These are phyloP conservation scores for Arabis alpina DNA, from an alignment of 345 rosid genomes.

Conservation along the genomic window DNA sequence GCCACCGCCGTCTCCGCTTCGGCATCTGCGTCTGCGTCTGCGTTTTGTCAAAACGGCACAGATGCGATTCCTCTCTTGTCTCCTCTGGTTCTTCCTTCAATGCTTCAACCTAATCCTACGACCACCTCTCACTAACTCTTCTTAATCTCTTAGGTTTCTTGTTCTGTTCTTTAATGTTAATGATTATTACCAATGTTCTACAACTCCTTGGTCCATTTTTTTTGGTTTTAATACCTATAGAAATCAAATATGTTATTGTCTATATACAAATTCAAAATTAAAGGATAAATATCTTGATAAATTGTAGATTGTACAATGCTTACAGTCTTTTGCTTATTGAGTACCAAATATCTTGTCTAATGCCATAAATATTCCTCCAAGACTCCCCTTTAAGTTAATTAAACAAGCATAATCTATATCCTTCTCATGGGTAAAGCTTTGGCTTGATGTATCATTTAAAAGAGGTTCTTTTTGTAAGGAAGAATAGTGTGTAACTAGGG, in stretches of 20 bases:
- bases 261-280: slow-evolving; percentile 14
- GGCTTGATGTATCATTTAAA: background rate
- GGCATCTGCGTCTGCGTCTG: slow-evolving; percentile 42
- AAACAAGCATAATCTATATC: background rate
- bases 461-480: background rate
- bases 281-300: background rate
- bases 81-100: slow-evolving; percentile 74
- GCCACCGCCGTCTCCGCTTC: slow-evolving; percentile 3
- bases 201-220: background rate
- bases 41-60: slow-evolving; percentile 49
- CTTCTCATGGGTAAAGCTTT: background rate
- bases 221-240: background rate
- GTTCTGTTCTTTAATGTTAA: background rate
- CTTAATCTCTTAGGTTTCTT: background rate
- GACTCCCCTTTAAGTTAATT: background rate
- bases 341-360: slow-evolving; percentile 3
- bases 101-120: slow-evolving; percentile 44
- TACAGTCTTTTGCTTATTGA: slow-evolving; percentile 16
- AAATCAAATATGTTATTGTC: slow-evolving; percentile 5
- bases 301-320: slow-evolving; percentile 14
- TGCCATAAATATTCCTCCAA: background rate
- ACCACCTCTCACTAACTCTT: slow-evolving; percentile 36
- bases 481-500: background rate
- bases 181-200: slow-evolving; percentile 24
- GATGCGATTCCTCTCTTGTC: slow-evolving; percentile 82